Evolutionary conservation across 192 early-diverging fungal genomes (phyloP), one percentile per base, ranked within the genome.

Genomic region (Coemansia sp.): DNA sequence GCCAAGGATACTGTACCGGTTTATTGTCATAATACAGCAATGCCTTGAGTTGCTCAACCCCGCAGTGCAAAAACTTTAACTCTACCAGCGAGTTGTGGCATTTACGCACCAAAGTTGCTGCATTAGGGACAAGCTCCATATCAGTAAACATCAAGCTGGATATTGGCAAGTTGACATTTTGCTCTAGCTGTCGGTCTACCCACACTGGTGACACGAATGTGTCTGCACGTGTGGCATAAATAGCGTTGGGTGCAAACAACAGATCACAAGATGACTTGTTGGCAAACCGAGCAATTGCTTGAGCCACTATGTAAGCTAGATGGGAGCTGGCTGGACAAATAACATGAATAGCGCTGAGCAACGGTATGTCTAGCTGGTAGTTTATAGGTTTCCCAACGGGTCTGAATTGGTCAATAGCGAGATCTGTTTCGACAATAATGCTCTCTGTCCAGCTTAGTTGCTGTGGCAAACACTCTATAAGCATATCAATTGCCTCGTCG

Each of bases 1-100:
- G 38, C 21, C 37, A 8, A 8, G 49, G 59, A 44, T 69, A 69
- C 6, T 14, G 9, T 6, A 62, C 15, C 0, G 60, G 60, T 16
- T 12, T 26, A 9, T 46, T 20, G 37, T 53, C 9, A 8, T 8
- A 20, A 14, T 40, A 54, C 35, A 62, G 3, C 0, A 62, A 44
- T 8, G 30, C 9, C 44, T 23, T 8, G 1, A 53, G n/a, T 6
- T 40, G 55, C 13, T 50, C 16, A 23, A 26, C 16, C 10, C 35
- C 8, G 35, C 64, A 66, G 18, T 41, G 40, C 44, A 50, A 30
- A 37, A 66, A 66, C 14, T 28, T 33, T 20, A 66, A 39, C 4
- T 21, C 13, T 12, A 23, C 11, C 19, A 53, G 40, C 3, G 44
- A 49, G 6, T 37, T 35, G 13, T 19, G 20, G 13, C 37, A 53